Conservation (phyloP, 495 filamentous ascomycete genomes). For the Darksidea phi region DNA sequence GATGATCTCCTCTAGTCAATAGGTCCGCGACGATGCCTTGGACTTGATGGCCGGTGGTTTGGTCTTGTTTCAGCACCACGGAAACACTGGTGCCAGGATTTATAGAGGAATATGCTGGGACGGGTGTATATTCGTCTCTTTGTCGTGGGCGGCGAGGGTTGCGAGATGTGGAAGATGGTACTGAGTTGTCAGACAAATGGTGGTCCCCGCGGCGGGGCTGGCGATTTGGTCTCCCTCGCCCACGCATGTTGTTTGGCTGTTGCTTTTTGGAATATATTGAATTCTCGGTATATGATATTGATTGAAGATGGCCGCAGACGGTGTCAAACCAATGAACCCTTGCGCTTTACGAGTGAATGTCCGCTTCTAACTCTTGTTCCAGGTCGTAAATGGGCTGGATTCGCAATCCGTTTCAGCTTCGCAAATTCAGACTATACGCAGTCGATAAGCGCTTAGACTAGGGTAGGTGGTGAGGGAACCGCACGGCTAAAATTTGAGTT, state of each 20-base stretch:
- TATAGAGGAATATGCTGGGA: constrained; percentile 34
- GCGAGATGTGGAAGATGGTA: neutral
- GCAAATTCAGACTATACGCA: too few relatives aligned
- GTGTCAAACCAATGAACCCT: too few relatives aligned
- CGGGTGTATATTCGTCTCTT: neutral
- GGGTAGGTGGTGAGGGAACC: too few relatives aligned
- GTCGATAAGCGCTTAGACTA: too few relatives aligned
- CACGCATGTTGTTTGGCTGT: neutral
- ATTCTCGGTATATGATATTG: too few relatives aligned
- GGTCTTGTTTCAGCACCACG: constrained; percentile 69
- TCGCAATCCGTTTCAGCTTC: too few relatives aligned
- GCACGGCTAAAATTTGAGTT: too few relatives aligned
- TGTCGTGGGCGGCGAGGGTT: neutral
- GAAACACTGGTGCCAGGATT: constrained; percentile 59
- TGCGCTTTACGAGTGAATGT: too few relatives aligned
- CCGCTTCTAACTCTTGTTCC: too few relatives aligned
- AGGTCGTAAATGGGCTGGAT: too few relatives aligned
- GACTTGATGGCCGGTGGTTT: constrained; percentile 66
- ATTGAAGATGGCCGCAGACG: too few relatives aligned
- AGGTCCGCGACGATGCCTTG: constrained; percentile 59
- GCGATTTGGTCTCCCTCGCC: constrained; percentile 2
- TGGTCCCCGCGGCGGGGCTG: constrained; percentile 2
- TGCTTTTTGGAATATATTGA: too few relatives aligned
- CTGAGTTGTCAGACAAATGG: neutral
- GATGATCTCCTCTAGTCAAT: constrained; percentile 67